Base-by-base conservation (phyloP, 177 flowering plant genomes). In the Telopea speciosissima region DNA sequence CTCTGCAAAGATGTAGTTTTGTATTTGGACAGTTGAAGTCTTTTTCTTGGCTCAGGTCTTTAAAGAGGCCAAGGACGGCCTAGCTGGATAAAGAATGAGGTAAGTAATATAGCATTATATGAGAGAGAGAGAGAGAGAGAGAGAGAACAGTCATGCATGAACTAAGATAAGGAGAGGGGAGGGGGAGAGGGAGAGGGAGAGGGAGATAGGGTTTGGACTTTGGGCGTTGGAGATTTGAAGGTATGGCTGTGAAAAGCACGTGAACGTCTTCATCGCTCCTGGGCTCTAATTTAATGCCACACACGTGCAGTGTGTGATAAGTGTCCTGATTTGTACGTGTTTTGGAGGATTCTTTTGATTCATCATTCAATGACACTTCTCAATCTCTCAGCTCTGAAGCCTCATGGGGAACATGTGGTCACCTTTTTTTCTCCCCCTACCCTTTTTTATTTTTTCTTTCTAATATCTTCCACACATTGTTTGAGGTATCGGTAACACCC, bases 11-110 rank as follows among this genome's bases (percentile, higher is more conserved):
- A 6, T 24, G 28, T 2, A 2, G 21, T 14, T 12, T 25, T 62
- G 65, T 62, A 62, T 25, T 26, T 62, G 33, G 65, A 62, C 65
- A 62, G 13, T 24, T 62, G 6, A 62, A 7, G 65, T 62, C 65
- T 62, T 62, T 62, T 62, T 62, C 36, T 24, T 13, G 17, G 17
- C 36, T 25, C 23, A 25, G 65, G 14, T 1, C 21, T 11, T 25
- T 13, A 62, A 62, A 24, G 23, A 3, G 65, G 5, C 65, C 65
- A 62, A 24, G 36, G 33, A 62, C 65, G 26, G 40, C 36, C 36
- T 62, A 62, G 31, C 65, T 33, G 10, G 65, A 62, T 62, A 26
- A 24, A 62, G 65, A 62, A 26, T 62, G 65, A 24, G 33, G 65
- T 12, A 17, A 62, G 65, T 12, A 17, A 62, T 62, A 26, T 14